phyloP scores from a whole-genome alignment of 768 basidiomycete species.

The Daedaleopsis nitida region DNA sequence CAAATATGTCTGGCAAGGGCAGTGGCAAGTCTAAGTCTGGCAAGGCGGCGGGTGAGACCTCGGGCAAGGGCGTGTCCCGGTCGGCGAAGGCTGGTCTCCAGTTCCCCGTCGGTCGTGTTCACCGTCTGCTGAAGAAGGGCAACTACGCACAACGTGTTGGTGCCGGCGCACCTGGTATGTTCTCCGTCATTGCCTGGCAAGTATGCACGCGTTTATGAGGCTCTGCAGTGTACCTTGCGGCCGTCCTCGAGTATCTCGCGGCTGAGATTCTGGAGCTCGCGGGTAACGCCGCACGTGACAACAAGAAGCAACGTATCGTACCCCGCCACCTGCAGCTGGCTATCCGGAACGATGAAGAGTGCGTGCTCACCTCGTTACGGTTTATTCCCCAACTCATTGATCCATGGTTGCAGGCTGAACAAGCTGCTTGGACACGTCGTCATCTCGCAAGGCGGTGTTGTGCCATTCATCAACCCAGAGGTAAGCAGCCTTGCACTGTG shows the following conservation, averaged over 20 bases:
- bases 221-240: constrained; percentile 79
- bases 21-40: constrained; percentile 70
- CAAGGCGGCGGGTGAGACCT: constrained; percentile 51
- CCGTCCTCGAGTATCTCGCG: constrained; percentile 89
- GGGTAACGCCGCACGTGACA: constrained; percentile 86
- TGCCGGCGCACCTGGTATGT: constrained; percentile 79
- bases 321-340: constrained; percentile 94
- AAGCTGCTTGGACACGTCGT: constrained; percentile 78
- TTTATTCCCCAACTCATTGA: not conserved
- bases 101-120: constrained; percentile 93
- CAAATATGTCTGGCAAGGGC: constrained; percentile 44
- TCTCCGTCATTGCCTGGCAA: too few relatives aligned
- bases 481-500: constrained; percentile 28
- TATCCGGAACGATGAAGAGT: constrained; percentile 94
- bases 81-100: constrained; percentile 79
- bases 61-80: constrained; percentile 61
- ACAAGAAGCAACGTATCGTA: constrained; percentile 95
- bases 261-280: constrained; percentile 95
- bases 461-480: constrained; percentile 76
- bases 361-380: constrained; percentile 25
- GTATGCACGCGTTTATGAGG: too few relatives aligned
- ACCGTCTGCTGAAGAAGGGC: constrained; percentile 84
- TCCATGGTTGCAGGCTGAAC: constrained; percentile 50
- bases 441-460: constrained; percentile 95
- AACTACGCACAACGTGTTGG: constrained; percentile 89